Base-by-base conservation (phyloP, 2,329 filamentous ascomycete genomes). In the Tolypocladium inflatum region DNA sequence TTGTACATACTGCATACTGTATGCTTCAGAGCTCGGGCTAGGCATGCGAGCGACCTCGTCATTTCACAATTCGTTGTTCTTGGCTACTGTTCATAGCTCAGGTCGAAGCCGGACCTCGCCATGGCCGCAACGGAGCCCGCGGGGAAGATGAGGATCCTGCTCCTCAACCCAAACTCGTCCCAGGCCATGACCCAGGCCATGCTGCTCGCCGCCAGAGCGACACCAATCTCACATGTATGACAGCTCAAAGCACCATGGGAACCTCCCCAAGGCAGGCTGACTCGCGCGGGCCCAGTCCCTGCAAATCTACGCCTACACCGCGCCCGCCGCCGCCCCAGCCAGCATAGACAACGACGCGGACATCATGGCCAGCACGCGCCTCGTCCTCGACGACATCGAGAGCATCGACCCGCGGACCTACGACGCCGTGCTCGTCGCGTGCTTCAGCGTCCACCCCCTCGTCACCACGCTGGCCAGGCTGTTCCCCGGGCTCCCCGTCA, bases 361-460 rank as follows among this genome's bases (percentile, higher is more conserved):
- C 68, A 87, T 91, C 7, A 70, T 74, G 1, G 70, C 76, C 55
- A 92, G 88, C 63, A 81, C 84, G 1, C 68, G 80, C 2, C 80
- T 83, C 58, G 89, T 90, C 55, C 74, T 87, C 19, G 74, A 77
- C 1, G 76, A 84, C 59, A 68, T 89, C 7, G 68, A 68, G 76
- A 60, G 74, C 17, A 51, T 67, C 61, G 60, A 73, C 0, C 68
- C 81, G 0, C 59, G 70, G 2, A 65, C 73, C 35, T 84, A 90
- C 70, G 86, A 94, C 67, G 91, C 81, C n/a, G 86, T 95, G 61
- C 80, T 97, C 0, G 81, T 97, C 2, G 91, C 91, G 23, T 97
- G 93, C 74, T 97, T 90, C 75, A 94, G 89, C 60, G 84, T 88
- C 1, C 91, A 97, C 67, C 85, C 88, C 0, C 80, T 97, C 0